phyloP scores from a whole-genome alignment of 371 early-diverging fungal species.

The Syncephalis plumigaleata region DNA sequence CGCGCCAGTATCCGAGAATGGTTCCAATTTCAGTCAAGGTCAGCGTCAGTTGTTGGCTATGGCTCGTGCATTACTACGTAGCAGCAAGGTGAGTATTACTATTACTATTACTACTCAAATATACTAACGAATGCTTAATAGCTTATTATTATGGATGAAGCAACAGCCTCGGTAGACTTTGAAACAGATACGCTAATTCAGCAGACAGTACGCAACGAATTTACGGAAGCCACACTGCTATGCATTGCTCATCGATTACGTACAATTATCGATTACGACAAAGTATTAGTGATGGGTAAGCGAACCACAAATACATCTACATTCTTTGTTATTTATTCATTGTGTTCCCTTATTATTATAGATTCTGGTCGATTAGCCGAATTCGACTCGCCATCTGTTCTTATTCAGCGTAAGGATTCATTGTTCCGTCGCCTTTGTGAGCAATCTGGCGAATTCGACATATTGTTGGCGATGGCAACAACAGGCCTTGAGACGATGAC shows the following conservation, averaged over 20 bases:
- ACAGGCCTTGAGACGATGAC: too few species aligned
- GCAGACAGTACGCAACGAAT: conserved; percentile 46
- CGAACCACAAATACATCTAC: conserved; percentile 5
- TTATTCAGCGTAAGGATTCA: conserved; percentile 20
- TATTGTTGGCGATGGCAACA: conserved; percentile 27
- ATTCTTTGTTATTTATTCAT: not conserved
- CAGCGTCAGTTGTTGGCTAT: conserved; percentile 67
- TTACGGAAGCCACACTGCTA: conserved; percentile 30
- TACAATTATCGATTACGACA: conserved; percentile 71
- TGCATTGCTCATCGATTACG: conserved; percentile 54
- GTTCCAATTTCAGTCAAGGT: conserved; percentile 59
- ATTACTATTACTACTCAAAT: conserved; percentile 15
- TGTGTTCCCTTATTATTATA: not conserved
- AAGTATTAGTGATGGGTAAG: conserved; percentile 51
- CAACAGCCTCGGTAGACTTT: conserved; percentile 61
- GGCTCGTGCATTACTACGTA: conserved; percentile 53
- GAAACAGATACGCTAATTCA: conserved; percentile 41
- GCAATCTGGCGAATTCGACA: conserved; percentile 45
- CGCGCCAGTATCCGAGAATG: conserved; percentile 37
- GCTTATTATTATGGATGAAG: conserved; percentile 44
- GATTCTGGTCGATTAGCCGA: conserved; percentile 37
- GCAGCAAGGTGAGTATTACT: conserved; percentile 45
- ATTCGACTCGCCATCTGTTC: conserved; percentile 29
- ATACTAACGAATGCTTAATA: not conserved
- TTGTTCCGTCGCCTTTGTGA: conserved; percentile 40